phyloP scores from a whole-genome alignment of 257 asterid species.

The Jacaranda mimosifolia region DNA sequence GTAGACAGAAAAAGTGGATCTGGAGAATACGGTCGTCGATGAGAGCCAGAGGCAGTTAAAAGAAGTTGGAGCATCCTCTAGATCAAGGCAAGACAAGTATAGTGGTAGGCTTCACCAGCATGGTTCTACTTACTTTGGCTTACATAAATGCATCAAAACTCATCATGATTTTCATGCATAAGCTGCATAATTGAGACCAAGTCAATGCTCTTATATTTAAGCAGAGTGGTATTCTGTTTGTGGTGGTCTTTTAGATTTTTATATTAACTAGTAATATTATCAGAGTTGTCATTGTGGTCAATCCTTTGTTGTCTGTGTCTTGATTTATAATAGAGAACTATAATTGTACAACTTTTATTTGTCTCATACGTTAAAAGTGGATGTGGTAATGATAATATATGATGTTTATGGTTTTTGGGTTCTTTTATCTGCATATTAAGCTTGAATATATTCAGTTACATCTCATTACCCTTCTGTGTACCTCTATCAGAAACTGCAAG shows the following conservation, averaged over 20 bases:
- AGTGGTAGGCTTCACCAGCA: conserved; percentile 64
- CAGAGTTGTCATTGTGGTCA: conserved; percentile 7
- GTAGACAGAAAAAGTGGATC: conserved; percentile 96
- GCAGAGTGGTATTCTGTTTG: neutral
- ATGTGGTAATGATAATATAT: conserved; percentile 2
- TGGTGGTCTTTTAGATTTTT: neutral
- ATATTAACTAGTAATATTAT: conserved; percentile 1
- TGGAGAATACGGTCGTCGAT: conserved; percentile 96
- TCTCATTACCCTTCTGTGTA: conserved; percentile 38
- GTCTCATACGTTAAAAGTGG: neutral
- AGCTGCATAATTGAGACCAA: no score
- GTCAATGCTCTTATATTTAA: neutral
- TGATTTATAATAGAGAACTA: neutral
- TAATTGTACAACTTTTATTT: neutral
- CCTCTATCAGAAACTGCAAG: conserved; percentile 74
- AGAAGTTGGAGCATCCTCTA: conserved; percentile 69
- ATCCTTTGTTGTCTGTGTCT: neutral
- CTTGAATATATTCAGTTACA: conserved; percentile 29
- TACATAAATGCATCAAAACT: conserved; percentile 19
- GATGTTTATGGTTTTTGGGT: neutral
- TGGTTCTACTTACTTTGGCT: conserved; percentile 19
- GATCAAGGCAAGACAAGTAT: conserved; percentile 83
- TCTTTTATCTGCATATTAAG: neutral
- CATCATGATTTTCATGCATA: neutral
- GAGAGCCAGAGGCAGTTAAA: conserved; percentile 91